Base-by-base conservation (phyloP, 2,329 filamentous ascomycete genomes). In the Phaeosphaeria sp. region DNA sequence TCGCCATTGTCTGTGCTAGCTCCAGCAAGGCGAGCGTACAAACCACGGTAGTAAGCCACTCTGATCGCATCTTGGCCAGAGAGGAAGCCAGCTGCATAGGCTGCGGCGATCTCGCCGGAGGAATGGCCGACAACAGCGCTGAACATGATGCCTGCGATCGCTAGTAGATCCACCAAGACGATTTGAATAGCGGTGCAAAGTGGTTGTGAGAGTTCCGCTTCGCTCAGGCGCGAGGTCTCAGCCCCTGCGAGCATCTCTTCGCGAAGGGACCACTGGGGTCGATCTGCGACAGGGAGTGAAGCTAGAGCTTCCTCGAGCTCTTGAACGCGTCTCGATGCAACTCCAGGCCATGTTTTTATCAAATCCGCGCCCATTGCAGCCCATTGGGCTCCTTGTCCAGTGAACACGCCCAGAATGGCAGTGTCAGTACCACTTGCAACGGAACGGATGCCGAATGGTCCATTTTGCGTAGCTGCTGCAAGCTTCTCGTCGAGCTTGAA, bases 351-450 rank as follows among this genome's bases (percentile, higher is more conserved):
- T 7, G 30, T 13, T 7, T 13, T 3, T 13, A 75, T 25, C 3
- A 65, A 53, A 11, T 51, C 59, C 20, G 36, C 47, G 3, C 78
- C 78, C 78, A 81, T 81, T 0, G 64, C 63, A 0, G 61, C 46
- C 76, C 77, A 81, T 33, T 81, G 79, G 0, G 78, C 78, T n/a
- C 80, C 79, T 51, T 81, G 80, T 1, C 80, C 79, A 0, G 77
- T 79, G 52, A 68, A 69, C 0, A 65, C 48, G 5, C 54, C 43
- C 13, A 47, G 20, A 18, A 58, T 18, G n/a, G n/a, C n/a, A n/a
- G n/a, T n/a, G n/a, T n/a, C n/a, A n/a, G n/a, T n/a, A n/a, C n/a
- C n/a, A n/a, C n/a, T n/a, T n/a, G n/a, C n/a, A n/a, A n/a, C n/a
- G n/a, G n/a, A n/a, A n/a, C n/a, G n/a, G n/a, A n/a, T n/a, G n/a